Percentiles rank a stretch among this genome's conserved stretches.
Conservation (phyloP, 2,329 filamentous ascomycete species). For the Fonsecaea erecta region DNA sequence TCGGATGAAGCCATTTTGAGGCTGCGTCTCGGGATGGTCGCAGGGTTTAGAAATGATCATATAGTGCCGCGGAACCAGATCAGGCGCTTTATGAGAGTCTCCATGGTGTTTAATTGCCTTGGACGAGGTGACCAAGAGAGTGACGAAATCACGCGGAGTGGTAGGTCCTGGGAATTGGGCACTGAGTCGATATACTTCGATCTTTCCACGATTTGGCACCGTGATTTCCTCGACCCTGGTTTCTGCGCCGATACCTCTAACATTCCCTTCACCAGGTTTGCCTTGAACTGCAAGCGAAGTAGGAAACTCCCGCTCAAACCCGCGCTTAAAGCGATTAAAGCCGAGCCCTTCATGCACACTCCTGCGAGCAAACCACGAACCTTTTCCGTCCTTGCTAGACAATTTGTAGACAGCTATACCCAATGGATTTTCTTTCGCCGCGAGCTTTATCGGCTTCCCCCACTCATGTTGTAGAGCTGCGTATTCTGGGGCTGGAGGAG, state of each 20-base stretch:
- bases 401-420: constrained; percentile 81
- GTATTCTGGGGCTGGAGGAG: constrained; percentile 58
- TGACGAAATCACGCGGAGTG: constrained; percentile 84
- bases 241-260: constrained; percentile 86
- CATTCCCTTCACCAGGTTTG: constrained; percentile 71
- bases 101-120: constrained; percentile 42
- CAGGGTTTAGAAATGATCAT: constrained; percentile 89
- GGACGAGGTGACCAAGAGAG: constrained; percentile 71
- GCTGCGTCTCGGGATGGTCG: constrained; percentile 72
- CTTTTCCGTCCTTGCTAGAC: constrained; percentile 75
- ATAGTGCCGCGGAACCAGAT: constrained; percentile 65
- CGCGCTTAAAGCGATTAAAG: constrained; percentile 77
- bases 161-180: constrained; percentile 90
- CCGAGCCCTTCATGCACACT: constrained; percentile 79
- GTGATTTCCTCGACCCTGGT: constrained; percentile 68
- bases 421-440: constrained; percentile 73
- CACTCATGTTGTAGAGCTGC: constrained; percentile 75
- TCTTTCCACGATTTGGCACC: constrained; percentile 44
- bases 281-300: constrained; percentile 75
- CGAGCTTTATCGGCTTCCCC: constrained; percentile 79
- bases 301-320: constrained; percentile 77
- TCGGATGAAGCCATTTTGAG: constrained; percentile 73
- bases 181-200: constrained; percentile 77
- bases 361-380: constrained; percentile 85
- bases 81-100: constrained; percentile 33